A percentile compares a stretch with the other conserved stretches of the same genome.
phyloP scores from a whole-genome alignment of 805 yeast genomes.

The Brettanomyces naardenensis region DNA sequence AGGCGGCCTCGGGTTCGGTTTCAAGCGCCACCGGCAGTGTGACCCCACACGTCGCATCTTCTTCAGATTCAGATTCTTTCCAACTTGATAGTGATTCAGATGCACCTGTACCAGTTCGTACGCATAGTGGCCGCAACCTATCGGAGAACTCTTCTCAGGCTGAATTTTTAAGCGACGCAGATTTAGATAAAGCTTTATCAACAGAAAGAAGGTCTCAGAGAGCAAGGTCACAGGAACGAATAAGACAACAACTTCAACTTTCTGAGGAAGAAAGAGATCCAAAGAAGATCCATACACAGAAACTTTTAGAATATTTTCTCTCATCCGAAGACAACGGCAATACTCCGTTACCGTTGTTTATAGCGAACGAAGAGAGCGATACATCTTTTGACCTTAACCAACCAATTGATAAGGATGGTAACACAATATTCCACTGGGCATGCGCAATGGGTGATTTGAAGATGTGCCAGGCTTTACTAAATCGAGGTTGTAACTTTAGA shows the following conservation, averaged over 20 bases:
- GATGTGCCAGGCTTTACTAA: slow-evolving; percentile 66
- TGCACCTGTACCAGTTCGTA: background rate
- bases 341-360: slow-evolving; percentile 44
- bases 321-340: slow-evolving; percentile 43
- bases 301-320: slow-evolving; percentile 45
- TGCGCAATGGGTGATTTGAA: slow-evolving; percentile 86
- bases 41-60: slow-evolving; percentile 3
- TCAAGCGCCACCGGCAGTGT: background rate
- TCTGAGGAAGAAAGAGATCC: slow-evolving; percentile 11
- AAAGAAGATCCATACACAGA: slow-evolving; percentile 35
- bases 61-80: slow-evolving; percentile 7
- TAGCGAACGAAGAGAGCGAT: slow-evolving; percentile 48
- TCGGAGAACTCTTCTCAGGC: slow-evolving; percentile 35
- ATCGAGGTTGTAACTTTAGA: slow-evolving; percentile 66
- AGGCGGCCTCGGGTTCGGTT: background rate
- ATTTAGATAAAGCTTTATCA: slow-evolving; percentile 17
- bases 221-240: background rate
- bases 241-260: background rate
- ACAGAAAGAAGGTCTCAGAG: slow-evolving; percentile 2
- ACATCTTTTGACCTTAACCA: slow-evolving; percentile 60
- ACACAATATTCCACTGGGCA: slow-evolving; percentile 95
- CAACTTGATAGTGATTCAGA: slow-evolving; percentile 8
- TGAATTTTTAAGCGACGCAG: slow-evolving; percentile 48
- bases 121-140: background rate
- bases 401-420: slow-evolving; percentile 89